Evolutionary conservation across 306 rosid species (phyloP).

Genomic region (Gleditsia sinensis): DNA sequence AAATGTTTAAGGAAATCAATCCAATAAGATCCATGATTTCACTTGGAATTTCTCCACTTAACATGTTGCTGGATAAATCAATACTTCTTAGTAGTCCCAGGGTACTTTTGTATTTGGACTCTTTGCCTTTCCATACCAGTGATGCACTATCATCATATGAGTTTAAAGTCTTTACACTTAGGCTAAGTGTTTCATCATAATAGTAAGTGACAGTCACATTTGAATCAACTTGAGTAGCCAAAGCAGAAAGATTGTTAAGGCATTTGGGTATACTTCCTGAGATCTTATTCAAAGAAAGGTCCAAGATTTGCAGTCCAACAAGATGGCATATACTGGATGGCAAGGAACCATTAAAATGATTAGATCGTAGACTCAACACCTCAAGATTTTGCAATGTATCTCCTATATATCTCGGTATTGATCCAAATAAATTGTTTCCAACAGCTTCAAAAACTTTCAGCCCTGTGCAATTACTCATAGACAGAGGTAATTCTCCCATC

Average conservation of each 20-base stretch:
- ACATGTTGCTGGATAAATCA: too few species aligned
- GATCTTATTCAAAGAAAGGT: conserved; percentile 1
- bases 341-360: neutral
- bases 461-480: neutral
- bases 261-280: neutral
- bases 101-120: too few species aligned
- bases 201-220: neutral
- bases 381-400: neutral
- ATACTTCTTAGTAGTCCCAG: too few species aligned
- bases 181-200: neutral
- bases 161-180: too few species aligned
- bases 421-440: neutral
- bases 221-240: neutral
- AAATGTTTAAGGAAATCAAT: too few species aligned
- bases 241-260: neutral
- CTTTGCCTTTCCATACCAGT: too few species aligned
- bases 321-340: neutral
- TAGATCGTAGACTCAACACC: neutral
- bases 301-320: neutral
- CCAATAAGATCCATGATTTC: too few species aligned
- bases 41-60: too few species aligned
- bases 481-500: neutral
- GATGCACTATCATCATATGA: too few species aligned
- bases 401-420: conserved; percentile 22
- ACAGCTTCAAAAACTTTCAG: neutral